Base-by-base conservation (phyloP, 306 rosid species). In the Pterocarpus santalinus region DNA sequence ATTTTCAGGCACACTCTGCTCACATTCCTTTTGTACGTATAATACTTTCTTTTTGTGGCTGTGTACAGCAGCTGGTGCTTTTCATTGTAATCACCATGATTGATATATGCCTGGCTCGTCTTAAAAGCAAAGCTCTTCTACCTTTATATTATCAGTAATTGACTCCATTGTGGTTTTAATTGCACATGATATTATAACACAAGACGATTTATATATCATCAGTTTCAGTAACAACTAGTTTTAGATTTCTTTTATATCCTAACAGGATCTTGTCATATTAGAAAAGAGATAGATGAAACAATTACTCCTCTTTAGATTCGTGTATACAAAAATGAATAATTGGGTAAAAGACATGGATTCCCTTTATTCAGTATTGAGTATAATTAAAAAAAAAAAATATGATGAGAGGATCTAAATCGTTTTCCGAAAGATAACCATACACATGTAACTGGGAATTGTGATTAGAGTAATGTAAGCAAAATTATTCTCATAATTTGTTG, bases 1-100 rank as follows among this genome's bases (percentile, higher is more conserved):
- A 39, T 55, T 68, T 67, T 69, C 82, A 56, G 51, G 51, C 43
- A 2, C 28, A 39, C 81, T 41, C 16, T 53, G 13, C 35, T 65
- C 36, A 65, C 74, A 22, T 62, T 67, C 17, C 22, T 17, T 10
- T 9, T 43, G 41, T 35, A 35, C 43, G 11, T 8, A 39, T 7
- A 35, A 41, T n/a, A 17, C 55, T 57, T 44, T 30, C 10, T 60
- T 78, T 32, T 32, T 32, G 53, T 55, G 36, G 47, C 10, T 39
- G 44, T 39, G 44, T 7, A 39, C 39, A 39, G 13, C 3, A 47
- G 73, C 73, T 51, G 39, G 65, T 58, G 43, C 28, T 36, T 51
- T 47, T 36, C 10, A 12, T 49, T 61, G 49, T 49, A 51, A 49
- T 51, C 52, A 16, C 36, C 61, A 22, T 63, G 72, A 76, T 76